A percentile compares a stretch with the other conserved stretches of the same genome.
These are phyloP conservation scores for Schoenoplectus tabernaemontani DNA, from an alignment of 202 grass and related monocot species.

Conservation along the genomic window DNA sequence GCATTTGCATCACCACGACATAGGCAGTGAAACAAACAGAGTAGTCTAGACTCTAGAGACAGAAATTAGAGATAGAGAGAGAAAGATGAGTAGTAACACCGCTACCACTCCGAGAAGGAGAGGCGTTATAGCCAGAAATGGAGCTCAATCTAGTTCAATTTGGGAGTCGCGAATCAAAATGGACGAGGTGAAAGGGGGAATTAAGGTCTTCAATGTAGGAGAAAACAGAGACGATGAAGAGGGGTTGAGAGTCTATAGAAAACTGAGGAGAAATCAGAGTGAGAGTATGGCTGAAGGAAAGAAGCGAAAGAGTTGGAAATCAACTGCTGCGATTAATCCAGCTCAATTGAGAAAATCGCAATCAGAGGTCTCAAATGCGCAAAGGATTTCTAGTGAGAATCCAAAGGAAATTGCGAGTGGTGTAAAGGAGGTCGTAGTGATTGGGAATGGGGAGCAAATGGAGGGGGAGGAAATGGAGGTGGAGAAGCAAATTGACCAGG, in stretches of 20 bases:
- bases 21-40: not conserved
- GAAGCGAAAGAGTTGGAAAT: constrained; percentile 77
- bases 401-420: constrained; percentile 12
- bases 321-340: constrained; percentile 37
- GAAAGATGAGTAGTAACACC: not conserved
- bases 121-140: constrained; percentile 26
- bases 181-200: constrained; percentile 87
- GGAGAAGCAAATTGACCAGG: constrained; percentile 26
- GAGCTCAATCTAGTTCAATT: constrained; percentile 39
- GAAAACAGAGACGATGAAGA: constrained; percentile 73
- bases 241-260: constrained; percentile 55
- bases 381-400: constrained; percentile 2
- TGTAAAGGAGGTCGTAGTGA: constrained; percentile 45
- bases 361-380: constrained; percentile 35
- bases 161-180: constrained; percentile 92
- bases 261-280: constrained; percentile 72
- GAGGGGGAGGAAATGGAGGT: constrained; percentile 29
- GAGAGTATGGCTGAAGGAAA: constrained; percentile 38
- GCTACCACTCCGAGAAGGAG: constrained; percentile 27
- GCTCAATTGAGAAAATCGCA: constrained; percentile 32
- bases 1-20: not conserved
- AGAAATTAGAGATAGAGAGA: not conserved
- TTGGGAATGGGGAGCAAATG: constrained; percentile 32
- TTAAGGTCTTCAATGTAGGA: constrained; percentile 75
- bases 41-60: not conserved